These are phyloP conservation scores for Pyricularia grisea DNA, from an alignment of 2,329 filamentous ascomycete species.

Conservation along the genomic window DNA sequence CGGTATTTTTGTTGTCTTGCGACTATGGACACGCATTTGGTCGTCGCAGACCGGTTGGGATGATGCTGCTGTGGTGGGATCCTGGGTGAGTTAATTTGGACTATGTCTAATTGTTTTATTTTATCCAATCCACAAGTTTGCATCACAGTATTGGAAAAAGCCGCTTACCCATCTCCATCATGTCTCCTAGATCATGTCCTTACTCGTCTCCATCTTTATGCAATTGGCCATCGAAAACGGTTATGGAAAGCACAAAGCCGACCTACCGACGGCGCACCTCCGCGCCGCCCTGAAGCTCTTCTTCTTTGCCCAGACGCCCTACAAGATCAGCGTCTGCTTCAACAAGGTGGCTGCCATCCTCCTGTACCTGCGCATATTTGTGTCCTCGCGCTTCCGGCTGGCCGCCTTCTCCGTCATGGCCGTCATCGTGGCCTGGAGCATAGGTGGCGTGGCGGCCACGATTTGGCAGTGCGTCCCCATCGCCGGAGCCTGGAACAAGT, in stretches of 20 bases:
- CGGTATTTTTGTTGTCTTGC: background rate
- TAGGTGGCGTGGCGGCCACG: slow-evolving; percentile 32
- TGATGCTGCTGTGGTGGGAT: slow-evolving; percentile 1
- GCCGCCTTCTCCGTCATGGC: slow-evolving; percentile 29
- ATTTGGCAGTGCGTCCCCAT: slow-evolving; percentile 42
- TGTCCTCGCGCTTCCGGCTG: slow-evolving; percentile 33
- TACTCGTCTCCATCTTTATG: slow-evolving; percentile 8
- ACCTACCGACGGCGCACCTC: slow-evolving; percentile 5
- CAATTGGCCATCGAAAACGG: slow-evolving; percentile 9
- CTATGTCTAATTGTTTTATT: too few relatives aligned
- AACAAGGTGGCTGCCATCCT: slow-evolving; percentile 43
- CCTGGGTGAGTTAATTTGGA: slow-evolving; percentile 3
- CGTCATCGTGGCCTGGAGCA: slow-evolving; percentile 34
- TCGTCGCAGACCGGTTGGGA: background rate
- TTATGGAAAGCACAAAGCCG: slow-evolving; percentile 9
- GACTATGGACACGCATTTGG: background rate
- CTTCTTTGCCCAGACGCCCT: slow-evolving; percentile 41
- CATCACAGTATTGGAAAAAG: background rate
- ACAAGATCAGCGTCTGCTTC: slow-evolving; percentile 43
- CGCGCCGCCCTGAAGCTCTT: slow-evolving; percentile 21
- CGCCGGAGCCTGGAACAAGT: slow-evolving; percentile 33
- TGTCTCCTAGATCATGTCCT: slow-evolving; percentile 6
- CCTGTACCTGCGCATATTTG: slow-evolving; percentile 45
- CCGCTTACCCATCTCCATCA: background rate
- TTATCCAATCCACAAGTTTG: too few relatives aligned